Evolutionary conservation across 805 yeast species (phyloP), one percentile per base, ranked within the genome.

Genomic region (Pichia nakasei): DNA sequence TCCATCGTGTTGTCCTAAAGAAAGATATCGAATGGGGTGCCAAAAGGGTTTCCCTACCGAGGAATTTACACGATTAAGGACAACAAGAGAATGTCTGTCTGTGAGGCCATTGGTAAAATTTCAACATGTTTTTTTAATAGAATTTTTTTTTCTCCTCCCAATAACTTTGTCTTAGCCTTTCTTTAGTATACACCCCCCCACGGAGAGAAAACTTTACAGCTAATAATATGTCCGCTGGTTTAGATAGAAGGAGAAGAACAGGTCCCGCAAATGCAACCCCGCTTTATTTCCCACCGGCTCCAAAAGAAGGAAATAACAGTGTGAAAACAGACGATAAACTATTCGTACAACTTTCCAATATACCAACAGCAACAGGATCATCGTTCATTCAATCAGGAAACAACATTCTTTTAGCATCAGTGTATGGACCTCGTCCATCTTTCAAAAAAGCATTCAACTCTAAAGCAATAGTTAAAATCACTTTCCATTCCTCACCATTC

Each of bases 361-460:
- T 54, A 80, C 88, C 43, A 80, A 79, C 52, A 0, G 50, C 52
- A n/a, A 43, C 49, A 54, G 97, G 97, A 3, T 86, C 95, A 19
- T 75, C 94, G 3, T 85, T 82, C 52, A 57, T 86, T 19, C 97
- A 89, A 60, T 65, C 70, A 0, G 84, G 76, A 27, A 70, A 75
- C 22, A 75, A 75, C 22, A 73, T 79, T 38, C 62, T 87, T 6
- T 76, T 80, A 43, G 82, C 82, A 1, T 72, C 87, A 4, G 80
- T 91, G 0, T 85, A 80, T 61, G 97, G 97, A 0, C 97, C 97
- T 4, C 72, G 88, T 51, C 96, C 97, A 8, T 79, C 56, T 26
- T 60, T 60, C 37, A 53, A 56, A 11, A 52, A 52, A 34, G 48
- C 52, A 9, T 61, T 60, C 33, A 58, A 54, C 76, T 48, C 54